Conservation (phyloP, 371 early-diverging fungal genomes). For the Circinella umbellata region DNA sequence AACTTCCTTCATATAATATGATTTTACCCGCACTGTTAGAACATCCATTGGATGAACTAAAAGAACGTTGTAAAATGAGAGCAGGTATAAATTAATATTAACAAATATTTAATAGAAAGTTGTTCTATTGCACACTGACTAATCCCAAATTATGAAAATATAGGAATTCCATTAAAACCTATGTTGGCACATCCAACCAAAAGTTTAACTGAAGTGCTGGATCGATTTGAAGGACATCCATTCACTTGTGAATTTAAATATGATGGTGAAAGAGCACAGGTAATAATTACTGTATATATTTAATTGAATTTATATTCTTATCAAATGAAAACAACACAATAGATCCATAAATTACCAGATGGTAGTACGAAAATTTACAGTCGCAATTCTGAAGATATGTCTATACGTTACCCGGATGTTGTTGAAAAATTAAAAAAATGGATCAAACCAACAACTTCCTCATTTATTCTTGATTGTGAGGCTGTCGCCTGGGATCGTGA, state of each 20-base stretch:
- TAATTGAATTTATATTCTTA: neutral
- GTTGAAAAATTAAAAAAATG: constrained; percentile 70
- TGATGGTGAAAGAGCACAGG: constrained; percentile 99
- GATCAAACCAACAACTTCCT: constrained; percentile 63
- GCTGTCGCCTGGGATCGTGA: constrained; percentile 98
- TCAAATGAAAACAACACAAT: neutral
- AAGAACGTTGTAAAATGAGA: constrained; percentile 81
- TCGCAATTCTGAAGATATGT: constrained; percentile 97
- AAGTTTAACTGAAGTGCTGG: constrained; percentile 90
- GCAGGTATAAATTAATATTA: constrained; percentile 65
- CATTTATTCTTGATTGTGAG: constrained; percentile 99
- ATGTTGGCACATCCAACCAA: constrained; percentile 99
- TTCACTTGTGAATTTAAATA: constrained; percentile 99
- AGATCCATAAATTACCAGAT: constrained; percentile 83
- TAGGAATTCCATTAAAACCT: constrained; percentile 97
- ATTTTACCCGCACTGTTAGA: constrained; percentile 88
- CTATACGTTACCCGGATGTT: constrained; percentile 95
- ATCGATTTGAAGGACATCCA: constrained; percentile 87
- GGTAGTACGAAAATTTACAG: constrained; percentile 89
- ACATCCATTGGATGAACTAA: constrained; percentile 70
- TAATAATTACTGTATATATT: constrained; percentile 23
- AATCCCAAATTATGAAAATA: neutral
- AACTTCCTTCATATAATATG: constrained; percentile 89
- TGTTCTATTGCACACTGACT: no score
- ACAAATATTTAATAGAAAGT: no score